Percentiles rank a stretch among this genome's conserved stretches.
phyloP scores from a whole-genome alignment of 2,329 filamentous ascomycete species.

The Achaetomium macrosporum region DNA sequence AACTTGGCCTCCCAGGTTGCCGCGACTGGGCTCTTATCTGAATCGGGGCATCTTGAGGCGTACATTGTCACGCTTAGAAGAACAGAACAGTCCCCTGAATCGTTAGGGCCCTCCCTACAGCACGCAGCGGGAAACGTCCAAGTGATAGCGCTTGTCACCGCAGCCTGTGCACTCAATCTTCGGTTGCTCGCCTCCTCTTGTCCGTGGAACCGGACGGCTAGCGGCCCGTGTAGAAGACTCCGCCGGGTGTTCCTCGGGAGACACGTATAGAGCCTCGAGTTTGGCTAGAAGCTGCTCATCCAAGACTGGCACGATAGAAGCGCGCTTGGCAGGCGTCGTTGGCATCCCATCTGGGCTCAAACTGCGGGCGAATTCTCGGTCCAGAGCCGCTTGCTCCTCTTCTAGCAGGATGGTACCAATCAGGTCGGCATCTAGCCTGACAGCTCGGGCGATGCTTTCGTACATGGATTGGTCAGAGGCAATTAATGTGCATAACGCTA shows the following conservation, averaged over 20 bases:
- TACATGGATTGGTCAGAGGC: constrained; percentile 17
- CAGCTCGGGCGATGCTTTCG: constrained; percentile 20
- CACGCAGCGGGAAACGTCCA: constrained; percentile 20
- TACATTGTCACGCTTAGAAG: too few species aligned
- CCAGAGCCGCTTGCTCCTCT: constrained; percentile 14
- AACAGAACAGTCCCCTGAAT: too few species aligned
- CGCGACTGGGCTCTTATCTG: too few species aligned
- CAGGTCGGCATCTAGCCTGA: constrained; percentile 10
- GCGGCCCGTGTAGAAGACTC: background rate
- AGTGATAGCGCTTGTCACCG: background rate
- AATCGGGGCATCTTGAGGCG: too few species aligned
- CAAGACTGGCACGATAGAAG: background rate
- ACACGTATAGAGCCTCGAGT: constrained; percentile 4
- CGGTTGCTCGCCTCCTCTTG: background rate
- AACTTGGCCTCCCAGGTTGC: too few species aligned
- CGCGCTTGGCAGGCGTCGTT: background rate
- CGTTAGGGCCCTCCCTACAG: too few species aligned
- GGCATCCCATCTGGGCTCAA: background rate
- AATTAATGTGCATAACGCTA: background rate
- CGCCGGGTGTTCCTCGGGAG: background rate
- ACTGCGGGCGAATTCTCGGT: constrained; percentile 15
- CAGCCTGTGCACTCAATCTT: constrained; percentile 4
- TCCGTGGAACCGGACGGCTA: background rate
- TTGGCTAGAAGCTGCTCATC: background rate
- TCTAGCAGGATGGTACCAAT: constrained; percentile 6